phyloP scores from a whole-genome alignment of 1,139 yeast genomes.

The Suhomyces guaymorum region DNA sequence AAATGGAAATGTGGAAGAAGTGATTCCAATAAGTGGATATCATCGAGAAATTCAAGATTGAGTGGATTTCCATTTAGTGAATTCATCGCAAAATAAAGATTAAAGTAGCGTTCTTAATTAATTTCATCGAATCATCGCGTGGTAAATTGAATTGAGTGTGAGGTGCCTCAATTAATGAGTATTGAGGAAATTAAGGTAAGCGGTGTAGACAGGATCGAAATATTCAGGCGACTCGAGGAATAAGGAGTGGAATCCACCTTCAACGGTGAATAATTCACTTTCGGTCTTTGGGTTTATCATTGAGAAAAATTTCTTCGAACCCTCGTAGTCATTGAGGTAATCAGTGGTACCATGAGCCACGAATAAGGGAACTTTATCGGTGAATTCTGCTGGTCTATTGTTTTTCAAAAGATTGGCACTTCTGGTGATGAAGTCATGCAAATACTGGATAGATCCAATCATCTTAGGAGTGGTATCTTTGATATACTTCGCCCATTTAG shows the following conservation, averaged over 20 bases:
- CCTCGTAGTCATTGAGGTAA: constrained; percentile 55
- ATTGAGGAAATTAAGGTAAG: constrained; percentile 1
- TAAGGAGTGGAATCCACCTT: constrained; percentile 47
- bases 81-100: too few relatives aligned
- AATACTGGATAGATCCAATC: constrained; percentile 42
- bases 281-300: constrained; percentile 34
- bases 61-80: too few relatives aligned
- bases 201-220: constrained; percentile 1
- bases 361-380: constrained; percentile 39
- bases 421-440: constrained; percentile 65
- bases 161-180: too few relatives aligned
- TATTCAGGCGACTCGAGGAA: constrained; percentile 36
- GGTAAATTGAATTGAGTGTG: too few relatives aligned
- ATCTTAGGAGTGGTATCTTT: constrained; percentile 39
- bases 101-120: too few relatives aligned
- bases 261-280: constrained; percentile 28
- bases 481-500: constrained; percentile 48
- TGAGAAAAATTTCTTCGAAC: constrained; percentile 49
- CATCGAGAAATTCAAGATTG: too few relatives aligned
- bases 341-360: constrained; percentile 40
- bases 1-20: too few relatives aligned
- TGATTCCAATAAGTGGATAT: too few relatives aligned
- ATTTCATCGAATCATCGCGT: too few relatives aligned
- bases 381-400: constrained; percentile 43
- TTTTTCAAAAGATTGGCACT: constrained; percentile 54